These are phyloP conservation scores for Dalbergia cochinchinensis DNA, from an alignment of 306 rosid species.

Conservation along the genomic window DNA sequence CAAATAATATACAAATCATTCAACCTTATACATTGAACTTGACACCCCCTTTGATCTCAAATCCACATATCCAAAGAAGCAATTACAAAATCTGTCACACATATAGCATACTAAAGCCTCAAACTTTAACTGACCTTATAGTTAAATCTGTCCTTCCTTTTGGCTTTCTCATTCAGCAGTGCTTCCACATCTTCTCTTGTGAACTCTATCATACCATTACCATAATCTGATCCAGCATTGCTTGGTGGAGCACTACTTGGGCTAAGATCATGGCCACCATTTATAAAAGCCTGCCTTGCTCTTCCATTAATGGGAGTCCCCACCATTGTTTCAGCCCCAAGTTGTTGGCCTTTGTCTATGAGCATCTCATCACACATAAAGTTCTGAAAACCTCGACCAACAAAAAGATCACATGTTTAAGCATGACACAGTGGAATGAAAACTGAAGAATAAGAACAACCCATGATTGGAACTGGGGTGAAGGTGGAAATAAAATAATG, in stretches of 20 bases:
- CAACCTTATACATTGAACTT: not conserved
- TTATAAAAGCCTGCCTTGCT: slow-evolving; percentile 63
- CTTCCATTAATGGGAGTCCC: slow-evolving; percentile 83
- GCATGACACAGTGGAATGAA: slow-evolving; percentile 6
- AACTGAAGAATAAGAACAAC: slow-evolving; percentile 31
- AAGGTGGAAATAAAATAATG: slow-evolving; percentile 33
- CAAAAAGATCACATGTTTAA: slow-evolving; percentile 39
- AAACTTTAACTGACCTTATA: slow-evolving; percentile 75
- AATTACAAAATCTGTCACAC: not conserved
- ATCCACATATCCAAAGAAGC: slow-evolving; percentile 25
- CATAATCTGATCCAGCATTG: slow-evolving; percentile 84
- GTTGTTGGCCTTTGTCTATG: slow-evolving; percentile 49
- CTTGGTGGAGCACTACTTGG: slow-evolving; percentile 82
- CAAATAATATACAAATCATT: slow-evolving; percentile 22
- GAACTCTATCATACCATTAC: slow-evolving; percentile 75
- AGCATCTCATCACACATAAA: slow-evolving; percentile 59
- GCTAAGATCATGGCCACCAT: slow-evolving; percentile 76
- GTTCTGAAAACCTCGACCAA: slow-evolving; percentile 42
- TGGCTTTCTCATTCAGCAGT: slow-evolving; percentile 78
- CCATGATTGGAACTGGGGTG: slow-evolving; percentile 39
- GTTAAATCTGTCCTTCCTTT: slow-evolving; percentile 89
- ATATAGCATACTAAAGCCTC: not conserved
- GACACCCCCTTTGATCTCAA: slow-evolving; percentile 14
- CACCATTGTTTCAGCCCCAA: slow-evolving; percentile 70
- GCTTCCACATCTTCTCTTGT: slow-evolving; percentile 94